These are phyloP conservation scores for Myochromella boudieri DNA, from an alignment of 768 basidiomycete species.

Conservation along the genomic window DNA sequence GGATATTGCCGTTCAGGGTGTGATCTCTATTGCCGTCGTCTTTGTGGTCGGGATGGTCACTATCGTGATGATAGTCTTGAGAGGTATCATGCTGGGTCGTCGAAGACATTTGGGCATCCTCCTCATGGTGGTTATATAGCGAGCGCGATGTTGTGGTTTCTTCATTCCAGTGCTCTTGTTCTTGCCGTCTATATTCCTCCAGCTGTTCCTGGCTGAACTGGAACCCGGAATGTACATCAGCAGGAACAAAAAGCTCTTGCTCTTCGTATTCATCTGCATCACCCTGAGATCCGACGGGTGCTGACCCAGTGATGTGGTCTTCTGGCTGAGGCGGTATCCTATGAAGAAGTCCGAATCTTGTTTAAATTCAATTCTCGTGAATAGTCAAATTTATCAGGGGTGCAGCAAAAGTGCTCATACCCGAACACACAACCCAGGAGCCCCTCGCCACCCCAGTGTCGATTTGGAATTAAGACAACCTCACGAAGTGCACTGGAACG, in stretches of 20 bases:
- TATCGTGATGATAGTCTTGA: slow-evolving; percentile 13
- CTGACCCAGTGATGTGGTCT: slow-evolving; percentile 54
- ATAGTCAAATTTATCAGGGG: slow-evolving; percentile 8
- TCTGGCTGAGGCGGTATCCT: slow-evolving; percentile 82
- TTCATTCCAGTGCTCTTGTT: slow-evolving; percentile 30
- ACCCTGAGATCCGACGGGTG: slow-evolving; percentile 56
- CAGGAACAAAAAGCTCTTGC: slow-evolving; percentile 73
- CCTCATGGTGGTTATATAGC: slow-evolving; percentile 11
- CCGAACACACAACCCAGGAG: slow-evolving; percentile 95
- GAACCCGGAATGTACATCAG: slow-evolving; percentile 44
- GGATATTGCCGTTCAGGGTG: not conserved
- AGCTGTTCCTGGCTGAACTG: slow-evolving; percentile 25
- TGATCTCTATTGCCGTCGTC: slow-evolving; percentile 9
- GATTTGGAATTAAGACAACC: slow-evolving; percentile 92
- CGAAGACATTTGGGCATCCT: not conserved
- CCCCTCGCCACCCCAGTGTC: slow-evolving; percentile 97
- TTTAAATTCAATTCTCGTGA: slow-evolving; percentile 1
- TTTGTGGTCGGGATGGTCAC: slow-evolving; percentile 14
- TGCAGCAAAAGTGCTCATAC: slow-evolving; percentile 38
- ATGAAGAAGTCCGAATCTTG: slow-evolving; percentile 87
- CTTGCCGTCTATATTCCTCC: slow-evolving; percentile 29
- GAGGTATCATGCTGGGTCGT: slow-evolving; percentile 4
- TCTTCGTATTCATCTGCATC: slow-evolving; percentile 54
- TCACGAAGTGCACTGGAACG: slow-evolving; percentile 78
- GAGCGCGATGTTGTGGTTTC: slow-evolving; percentile 22